Base-by-base conservation (phyloP, 306 rosid species). In the Cicer arietinum region DNA sequence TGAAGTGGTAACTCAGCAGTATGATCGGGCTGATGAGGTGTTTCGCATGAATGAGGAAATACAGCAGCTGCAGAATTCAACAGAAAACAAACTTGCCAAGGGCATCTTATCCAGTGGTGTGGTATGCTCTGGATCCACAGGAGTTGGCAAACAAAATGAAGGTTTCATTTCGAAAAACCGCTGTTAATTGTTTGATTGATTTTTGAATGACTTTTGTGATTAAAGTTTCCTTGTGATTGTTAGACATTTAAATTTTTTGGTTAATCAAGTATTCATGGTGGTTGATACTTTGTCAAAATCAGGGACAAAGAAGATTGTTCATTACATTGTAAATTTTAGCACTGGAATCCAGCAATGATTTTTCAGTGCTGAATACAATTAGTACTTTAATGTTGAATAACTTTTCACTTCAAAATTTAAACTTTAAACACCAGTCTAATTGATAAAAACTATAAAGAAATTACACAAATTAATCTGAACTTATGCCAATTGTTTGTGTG, bases 121-220 rank as follows among this genome's bases (percentile, higher is more conserved):
- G 14, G 64, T 83, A 46, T 37, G 59, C 80, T 58, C 51, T 74
- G 80, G 78, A 69, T 75, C 81, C 62, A 20, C 51, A 1, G 75
- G 78, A 68, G 60, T 42, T 79, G 65, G 71, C 20, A 63, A 85
- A 69, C 47, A 59, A 52, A 71, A 67, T 77, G 85, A 89, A 92
- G 96, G 88, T 92, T 83, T 67, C 43, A 67, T 80, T 80, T 43
- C 20, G 76, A 70, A 37, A 56, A 56, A 20, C 2, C 42, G 16
- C 42, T 68, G 12, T 41, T 68, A 8, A 43, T 73, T 74, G 59
- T 83, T 73, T 69, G 61, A 18, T 58, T 64, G 43, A 56, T 47
- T 64, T 50, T 48, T 11, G 53, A 18, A 10, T 60, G 70, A 42
- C 50, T 76, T 80, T 13, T 71, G 22, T 67, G 16, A 62, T 70